These are phyloP conservation scores for Podaxis sp. DNA, from an alignment of 768 basidiomycete genomes.

Conservation along the genomic window DNA sequence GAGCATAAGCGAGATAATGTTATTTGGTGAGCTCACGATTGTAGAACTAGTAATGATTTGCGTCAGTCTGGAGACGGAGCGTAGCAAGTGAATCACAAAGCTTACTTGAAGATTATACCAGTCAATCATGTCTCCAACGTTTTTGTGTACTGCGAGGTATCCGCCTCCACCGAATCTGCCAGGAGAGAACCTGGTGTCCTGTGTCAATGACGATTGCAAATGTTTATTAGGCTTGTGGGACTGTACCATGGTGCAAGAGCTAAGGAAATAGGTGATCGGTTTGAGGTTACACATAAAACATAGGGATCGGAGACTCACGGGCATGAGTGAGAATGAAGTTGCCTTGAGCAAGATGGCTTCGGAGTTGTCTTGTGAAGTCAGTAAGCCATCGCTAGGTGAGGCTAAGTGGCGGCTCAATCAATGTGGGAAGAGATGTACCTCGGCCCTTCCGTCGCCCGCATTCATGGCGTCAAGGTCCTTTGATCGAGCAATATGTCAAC, in stretches of 20 bases:
- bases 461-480: constrained; percentile 67
- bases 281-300: background rate
- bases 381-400: constrained; percentile 47
- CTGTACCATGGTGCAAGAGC: constrained; percentile 50
- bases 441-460: constrained; percentile 49
- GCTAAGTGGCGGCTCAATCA: background rate
- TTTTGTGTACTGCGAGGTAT: constrained; percentile 53
- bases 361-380: constrained; percentile 51
- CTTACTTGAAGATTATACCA: constrained; percentile 60
- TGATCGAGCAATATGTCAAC: background rate
- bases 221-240: background rate
- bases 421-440: constrained; percentile 28
- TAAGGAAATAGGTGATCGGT: constrained; percentile 20
- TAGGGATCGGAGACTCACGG: constrained; percentile 34
- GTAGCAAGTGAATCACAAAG: background rate
- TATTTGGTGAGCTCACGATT: constrained; percentile 33
- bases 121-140: constrained; percentile 60
- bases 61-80: background rate
- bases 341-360: constrained; percentile 45
- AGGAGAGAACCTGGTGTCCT: constrained; percentile 39
- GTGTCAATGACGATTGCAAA: background rate
- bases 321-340: constrained; percentile 56
- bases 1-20: background rate
- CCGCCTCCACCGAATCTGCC: constrained; percentile 46
- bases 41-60: constrained; percentile 34